Percentiles rank a stretch among this genome's conserved stretches.
These are phyloP conservation scores for Begonia loranthoides DNA, from an alignment of 306 rosid genomes.

Conservation along the genomic window DNA sequence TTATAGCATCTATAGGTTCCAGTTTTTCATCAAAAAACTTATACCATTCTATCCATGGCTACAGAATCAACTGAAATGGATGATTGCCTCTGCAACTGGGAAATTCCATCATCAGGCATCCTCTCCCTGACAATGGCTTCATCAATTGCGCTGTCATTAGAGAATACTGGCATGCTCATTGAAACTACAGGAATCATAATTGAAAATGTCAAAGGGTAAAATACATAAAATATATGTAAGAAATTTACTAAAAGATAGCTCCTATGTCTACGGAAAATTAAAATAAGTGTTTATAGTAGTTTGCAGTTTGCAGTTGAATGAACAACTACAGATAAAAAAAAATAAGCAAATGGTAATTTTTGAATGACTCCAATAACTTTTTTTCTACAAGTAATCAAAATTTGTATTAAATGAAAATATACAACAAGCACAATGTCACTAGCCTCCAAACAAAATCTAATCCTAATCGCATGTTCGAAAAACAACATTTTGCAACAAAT, in stretches of 20 bases:
- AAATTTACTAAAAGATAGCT: not conserved
- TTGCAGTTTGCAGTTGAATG: not conserved
- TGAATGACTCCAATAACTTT: not conserved
- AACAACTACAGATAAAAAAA: too few relatives aligned
- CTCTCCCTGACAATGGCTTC: conserved; percentile 32
- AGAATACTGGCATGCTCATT: conserved; percentile 24
- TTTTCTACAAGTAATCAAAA: too few relatives aligned
- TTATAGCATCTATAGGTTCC: conserved; percentile 1
- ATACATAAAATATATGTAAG: not conserved
- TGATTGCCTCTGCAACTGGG: conserved; percentile 25
- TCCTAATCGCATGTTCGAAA: not conserved
- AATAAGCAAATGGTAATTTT: too few relatives aligned
- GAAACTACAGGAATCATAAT: conserved; percentile 35
- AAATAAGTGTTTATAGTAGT: not conserved
- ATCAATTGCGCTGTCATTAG: conserved; percentile 24
- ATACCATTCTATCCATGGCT: conserved; percentile 36
- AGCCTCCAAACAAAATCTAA: not conserved
- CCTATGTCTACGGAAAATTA: not conserved
- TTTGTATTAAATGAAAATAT: too few relatives aligned
- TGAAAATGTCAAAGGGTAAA: conserved; percentile 14
- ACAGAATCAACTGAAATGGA: conserved; percentile 30
- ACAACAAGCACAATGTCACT: too few relatives aligned
- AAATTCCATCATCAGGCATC: conserved; percentile 22
- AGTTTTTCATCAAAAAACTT: conserved; percentile 12
- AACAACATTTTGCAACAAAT: not conserved